phyloP scores from a whole-genome alignment of 2,329 filamentous ascomycete genomes.

The Eutypella sp. region DNA sequence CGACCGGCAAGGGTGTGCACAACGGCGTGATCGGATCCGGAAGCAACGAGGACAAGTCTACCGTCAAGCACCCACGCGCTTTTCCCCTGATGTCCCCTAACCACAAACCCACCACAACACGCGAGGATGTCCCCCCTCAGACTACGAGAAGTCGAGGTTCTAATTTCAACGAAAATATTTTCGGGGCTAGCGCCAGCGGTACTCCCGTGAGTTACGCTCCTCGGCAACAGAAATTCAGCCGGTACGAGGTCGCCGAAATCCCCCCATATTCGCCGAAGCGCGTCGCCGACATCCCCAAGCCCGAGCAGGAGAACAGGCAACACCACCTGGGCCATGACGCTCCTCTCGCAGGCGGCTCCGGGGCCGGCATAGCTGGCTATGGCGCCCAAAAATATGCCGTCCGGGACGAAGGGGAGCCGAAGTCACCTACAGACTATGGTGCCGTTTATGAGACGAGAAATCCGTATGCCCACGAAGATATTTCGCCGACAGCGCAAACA shows the following conservation, averaged over 20 bases:
- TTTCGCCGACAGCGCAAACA: too few species aligned
- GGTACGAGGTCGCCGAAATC: neutral
- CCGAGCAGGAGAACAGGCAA: neutral
- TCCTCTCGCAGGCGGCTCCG: neutral
- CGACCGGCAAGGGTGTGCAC: neutral
- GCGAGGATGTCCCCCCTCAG: neutral
- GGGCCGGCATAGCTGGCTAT: neutral
- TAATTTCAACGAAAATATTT: too few species aligned
- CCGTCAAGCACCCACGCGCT: neutral
- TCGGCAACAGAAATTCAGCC: neutral
- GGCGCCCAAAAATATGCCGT: neutral
- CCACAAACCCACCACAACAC: neutral
- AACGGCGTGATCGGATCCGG: neutral
- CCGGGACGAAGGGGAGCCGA: neutral
- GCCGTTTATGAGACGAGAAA: neutral
- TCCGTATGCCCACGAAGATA: neutral
- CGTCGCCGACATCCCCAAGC: neutral
- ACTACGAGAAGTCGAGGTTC: too few species aligned
- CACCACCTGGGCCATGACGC: neutral
- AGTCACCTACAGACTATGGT: neutral
- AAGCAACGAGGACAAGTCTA: neutral
- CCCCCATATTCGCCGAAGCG: neutral
- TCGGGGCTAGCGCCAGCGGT: too few species aligned
- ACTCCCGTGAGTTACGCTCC: neutral
- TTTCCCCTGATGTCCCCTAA: neutral